Base-by-base conservation (phyloP, 257 asterid species). In the Penstemon barbatus region DNA sequence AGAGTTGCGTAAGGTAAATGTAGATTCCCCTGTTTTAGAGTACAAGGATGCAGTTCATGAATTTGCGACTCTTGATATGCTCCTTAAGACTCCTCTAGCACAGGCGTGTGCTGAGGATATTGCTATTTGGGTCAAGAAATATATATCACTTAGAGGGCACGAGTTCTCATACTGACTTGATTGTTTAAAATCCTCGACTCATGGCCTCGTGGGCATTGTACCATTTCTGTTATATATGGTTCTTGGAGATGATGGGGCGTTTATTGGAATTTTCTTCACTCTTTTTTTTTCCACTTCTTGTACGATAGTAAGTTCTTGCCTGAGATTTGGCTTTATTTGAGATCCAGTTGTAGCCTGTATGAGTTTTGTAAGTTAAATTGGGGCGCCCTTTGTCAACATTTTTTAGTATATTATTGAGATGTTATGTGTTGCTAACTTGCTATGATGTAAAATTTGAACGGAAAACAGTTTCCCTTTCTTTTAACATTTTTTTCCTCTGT, bases 51-150 rank as follows among this genome's bases (percentile, higher is more conserved):
- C 95, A 0, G 95, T 91, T 68, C 97, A 87, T 42, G 98, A 91
- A 72, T 91, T 91, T 70, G 96, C 98, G 5, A 89, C 95, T 5
- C 94, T 89, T 13, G 94, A 89, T 48, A 80, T 89, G 91, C 95
- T 91, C 52, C 88, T 91, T 4, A 90, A 84, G 75, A 85, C 92
- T 62, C 98, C 98, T 69, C 96, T 81, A 71, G 95, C 98, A 40
- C 92, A 82, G 75, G 98, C 90, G 0, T 91, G 98, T 54, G 87
- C 95, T 0, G 95, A 91, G 81, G 98, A 91, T 68, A 81, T 87
- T 45, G 87, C 98, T 69, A 91, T 91, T 44, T 91, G 97, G 96
- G 97, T 89, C 48, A 91, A 91, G 89, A 91, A 91, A 76, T 79
- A 84, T 68, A 89, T 89, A 68, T 91, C 98, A 57, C 86, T 89